Conservation (phyloP, 352 stramenopile species). For the Phytopythium montanum region DNA sequence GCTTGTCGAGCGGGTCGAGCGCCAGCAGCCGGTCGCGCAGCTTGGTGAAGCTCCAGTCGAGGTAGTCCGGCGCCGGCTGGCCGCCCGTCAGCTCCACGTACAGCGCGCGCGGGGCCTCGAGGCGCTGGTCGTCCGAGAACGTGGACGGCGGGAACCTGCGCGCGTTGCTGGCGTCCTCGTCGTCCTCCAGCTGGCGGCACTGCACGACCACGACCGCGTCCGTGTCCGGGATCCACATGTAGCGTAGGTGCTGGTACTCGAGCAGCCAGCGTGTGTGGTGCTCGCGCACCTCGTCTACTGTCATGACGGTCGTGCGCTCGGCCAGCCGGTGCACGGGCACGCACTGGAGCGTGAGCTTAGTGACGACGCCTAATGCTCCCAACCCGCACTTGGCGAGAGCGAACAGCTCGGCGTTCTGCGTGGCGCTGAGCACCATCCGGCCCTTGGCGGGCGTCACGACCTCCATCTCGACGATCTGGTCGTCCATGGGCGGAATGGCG, state of each 20-base stretch:
- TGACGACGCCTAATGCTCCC: conserved; percentile 95
- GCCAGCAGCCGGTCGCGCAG: conserved; percentile 80
- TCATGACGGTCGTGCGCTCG: conserved; percentile 93
- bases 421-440: conserved; percentile 84
- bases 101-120: conserved; percentile 75
- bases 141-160: conserved; percentile 34
- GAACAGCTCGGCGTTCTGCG: conserved; percentile 86
- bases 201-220: conserved; percentile 95
- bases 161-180: conserved; percentile 35
- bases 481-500: conserved; percentile 94
- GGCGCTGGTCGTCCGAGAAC: conserved; percentile 54
- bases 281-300: conserved; percentile 78
- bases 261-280: conserved; percentile 74
- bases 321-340: conserved; percentile 92
- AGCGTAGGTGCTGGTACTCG: conserved; percentile 88
- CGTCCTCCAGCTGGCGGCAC: conserved; percentile 54
- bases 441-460: conserved; percentile 93
- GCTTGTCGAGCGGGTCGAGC: conserved; percentile 87
- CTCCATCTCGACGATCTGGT: conserved; percentile 96
- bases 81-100: conserved; percentile 68
- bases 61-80: conserved; percentile 53
- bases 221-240: conserved; percentile 99
- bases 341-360: conserved; percentile 95
- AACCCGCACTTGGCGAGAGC: conserved; percentile 93
- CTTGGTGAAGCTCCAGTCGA: conserved; percentile 82